Evolutionary conservation across 352 stramenopile genomes (phyloP), one percentile per base, ranked within the genome.

Genomic region (Phytophthora uliginosa): DNA sequence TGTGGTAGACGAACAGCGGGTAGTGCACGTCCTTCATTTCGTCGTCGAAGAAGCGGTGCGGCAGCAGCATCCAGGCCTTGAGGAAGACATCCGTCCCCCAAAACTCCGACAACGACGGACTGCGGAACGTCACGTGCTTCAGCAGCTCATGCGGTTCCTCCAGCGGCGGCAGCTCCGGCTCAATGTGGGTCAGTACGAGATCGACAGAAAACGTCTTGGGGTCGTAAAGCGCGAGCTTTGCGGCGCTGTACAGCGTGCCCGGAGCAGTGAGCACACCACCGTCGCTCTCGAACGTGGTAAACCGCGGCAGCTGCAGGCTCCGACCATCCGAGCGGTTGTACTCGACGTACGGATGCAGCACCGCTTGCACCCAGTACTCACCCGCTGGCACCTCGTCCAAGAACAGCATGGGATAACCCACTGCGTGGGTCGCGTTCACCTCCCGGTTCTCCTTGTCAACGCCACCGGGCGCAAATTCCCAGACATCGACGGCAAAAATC

Each of bases 1-100:
- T 88, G 62, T 93, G 86, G 84, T 93, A 93, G 33, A 93, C 74
- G 56, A 91, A 92, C 53, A 93, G 36, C 38, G 86, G 86, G 77
- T 93, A 93, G 74, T 84, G 75, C 47, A 93, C 73, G 48, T 93
- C 62, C 9, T 74, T 70, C 26, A 80, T 85, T 4, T 63, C 69
- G 0, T 75, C 53, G 28, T 90, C 83, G n/a, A 83, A 91, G 63
- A 94, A 94, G 26, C 81, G 81, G 68, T 91, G 76, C 15, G 86
- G 86, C 48, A 94, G 76, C 68, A 94, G 54, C 24, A 94, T 73
- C 86, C 86, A 94, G 15, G 86, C 86, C 48, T 94, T 89, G 6
- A 94, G 73, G 48, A 70, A 85, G 13, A 94, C 83, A 52, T 94
- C 86, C 1, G 78, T 89, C 17, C 84, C 86, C 86, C 86, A 94